Evolutionary conservation across 805 yeast genomes (phyloP), one percentile per base, ranked within the genome.

Genomic region (Candida hungchunana): DNA sequence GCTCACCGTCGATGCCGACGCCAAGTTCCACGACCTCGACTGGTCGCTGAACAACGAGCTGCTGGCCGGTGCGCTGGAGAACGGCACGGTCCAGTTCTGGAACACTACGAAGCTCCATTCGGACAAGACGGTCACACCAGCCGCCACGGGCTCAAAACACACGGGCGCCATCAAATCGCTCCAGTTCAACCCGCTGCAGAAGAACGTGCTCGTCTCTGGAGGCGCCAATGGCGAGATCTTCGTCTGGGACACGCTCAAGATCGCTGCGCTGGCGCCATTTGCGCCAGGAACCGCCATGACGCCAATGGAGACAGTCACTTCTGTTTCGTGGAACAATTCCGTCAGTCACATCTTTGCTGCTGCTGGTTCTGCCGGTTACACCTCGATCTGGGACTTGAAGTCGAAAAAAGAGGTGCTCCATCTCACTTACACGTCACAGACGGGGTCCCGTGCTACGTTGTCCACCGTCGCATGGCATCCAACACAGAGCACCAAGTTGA

Each of bases 391-490:
- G 97, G 97, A 93, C 62, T 67, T 89, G 47, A 84, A 83, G 54
- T 78, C 88, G 26, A 82, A 80, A 56, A 76, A 86, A 53, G 97
- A 90, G 62, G 95, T 90, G 17, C 66, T 93, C 43, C 96, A 87
- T 59, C 70, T 93, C 56, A 73, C 78, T 38, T 85, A 86, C 59
- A 66, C 79, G 16, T 77, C 81, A 7, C 50, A 57, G 15, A 58
- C 68, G 4, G 62, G 66, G 12, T 58, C 67, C 19, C 74, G 82
- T 53, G 81, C 88, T 17, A 81, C 80, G 37, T 71, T 90, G 33
- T 77, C 94, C 23, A 73, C 75, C 42, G 94, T 93, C 11, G 87
- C 82, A 40, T 93, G 99, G 99, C 97, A 93, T 60, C 98, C 99
- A 38, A 64, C 73, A 29, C 81, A 80, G 62, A 77, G 90, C 40